These are phyloP conservation scores for Thelonectria blattea DNA, from an alignment of 2,329 filamentous ascomycete species.

Conservation along the genomic window DNA sequence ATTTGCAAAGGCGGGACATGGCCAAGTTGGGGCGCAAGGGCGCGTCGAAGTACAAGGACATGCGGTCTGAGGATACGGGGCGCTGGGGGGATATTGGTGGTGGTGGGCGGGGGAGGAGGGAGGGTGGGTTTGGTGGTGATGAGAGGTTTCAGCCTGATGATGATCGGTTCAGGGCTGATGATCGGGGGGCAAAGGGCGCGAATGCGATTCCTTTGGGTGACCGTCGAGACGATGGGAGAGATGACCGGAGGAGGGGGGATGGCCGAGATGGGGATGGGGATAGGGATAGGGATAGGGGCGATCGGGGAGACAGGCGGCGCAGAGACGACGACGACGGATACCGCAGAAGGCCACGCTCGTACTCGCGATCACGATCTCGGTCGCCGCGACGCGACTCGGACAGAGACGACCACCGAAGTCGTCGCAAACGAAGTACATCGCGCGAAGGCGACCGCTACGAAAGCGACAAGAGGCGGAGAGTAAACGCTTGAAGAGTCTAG, in stretches of 20 bases:
- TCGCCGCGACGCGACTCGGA: slow-evolving; percentile 57
- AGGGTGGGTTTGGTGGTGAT: slow-evolving; percentile 54
- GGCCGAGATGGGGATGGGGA: neutral
- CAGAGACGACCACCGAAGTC: slow-evolving; percentile 52
- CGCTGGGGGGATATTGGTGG: slow-evolving; percentile 72
- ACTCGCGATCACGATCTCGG: slow-evolving; percentile 59
- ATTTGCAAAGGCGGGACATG: slow-evolving; percentile 92
- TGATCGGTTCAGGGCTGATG: slow-evolving; percentile 52
- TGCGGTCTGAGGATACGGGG: slow-evolving; percentile 90
- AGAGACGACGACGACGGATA: slow-evolving; percentile 29
- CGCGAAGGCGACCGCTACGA: slow-evolving; percentile 60
- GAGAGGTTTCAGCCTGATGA: slow-evolving; percentile 73
- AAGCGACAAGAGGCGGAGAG: slow-evolving; percentile 64
- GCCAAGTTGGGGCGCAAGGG: slow-evolving; percentile 93
- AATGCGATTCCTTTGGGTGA: slow-evolving; percentile 75
- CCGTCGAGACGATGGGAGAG: slow-evolving; percentile 51
- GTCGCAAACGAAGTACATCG: slow-evolving; percentile 64
- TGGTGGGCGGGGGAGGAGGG: slow-evolving; percentile 54
- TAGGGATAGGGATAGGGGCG: slow-evolving; percentile 1
- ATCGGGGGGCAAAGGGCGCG: slow-evolving; percentile 63
- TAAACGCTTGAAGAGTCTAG: slow-evolving; percentile 58
- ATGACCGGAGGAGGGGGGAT: slow-evolving; percentile 39
- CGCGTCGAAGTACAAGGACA: slow-evolving; percentile 85
- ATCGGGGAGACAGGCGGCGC: slow-evolving; percentile 40
- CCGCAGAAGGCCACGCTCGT: slow-evolving; percentile 40